Conservation (phyloP, 2,329 filamentous ascomycete genomes). For the Fusarium denticulatum region DNA sequence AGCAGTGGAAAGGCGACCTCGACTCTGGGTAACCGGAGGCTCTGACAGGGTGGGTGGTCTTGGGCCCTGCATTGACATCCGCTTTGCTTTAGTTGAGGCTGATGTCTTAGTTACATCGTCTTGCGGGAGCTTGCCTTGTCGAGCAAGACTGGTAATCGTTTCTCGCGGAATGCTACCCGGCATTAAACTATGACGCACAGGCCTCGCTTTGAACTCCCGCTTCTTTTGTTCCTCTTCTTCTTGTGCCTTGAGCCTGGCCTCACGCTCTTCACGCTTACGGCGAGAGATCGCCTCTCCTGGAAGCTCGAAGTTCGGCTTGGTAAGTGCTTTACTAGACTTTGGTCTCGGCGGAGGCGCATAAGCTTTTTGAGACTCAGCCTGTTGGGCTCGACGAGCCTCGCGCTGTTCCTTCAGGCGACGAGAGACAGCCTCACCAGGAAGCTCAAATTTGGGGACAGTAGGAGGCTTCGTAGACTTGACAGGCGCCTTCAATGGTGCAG, state of each 20-base stretch:
- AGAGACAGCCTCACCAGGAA: conserved; percentile 70
- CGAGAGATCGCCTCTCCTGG: conserved; percentile 70
- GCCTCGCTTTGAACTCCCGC: conserved; percentile 72
- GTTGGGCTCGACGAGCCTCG: conserved; percentile 60
- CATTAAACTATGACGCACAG: conserved; percentile 58
- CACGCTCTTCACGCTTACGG: conserved; percentile 64
- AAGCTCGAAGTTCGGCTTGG: conserved; percentile 68
- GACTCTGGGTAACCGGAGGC: conserved; percentile 28
- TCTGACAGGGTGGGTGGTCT: conserved; percentile 11
- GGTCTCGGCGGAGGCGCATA: conserved; percentile 55
- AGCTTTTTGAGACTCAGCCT: conserved; percentile 48
- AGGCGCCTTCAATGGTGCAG: conserved; percentile 52
- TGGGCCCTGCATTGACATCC: conserved; percentile 36
- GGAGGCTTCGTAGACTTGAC: conserved; percentile 64
- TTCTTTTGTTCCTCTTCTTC: conserved; percentile 69
- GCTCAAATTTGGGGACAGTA: conserved; percentile 67
- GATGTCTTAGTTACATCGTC: conserved; percentile 34
- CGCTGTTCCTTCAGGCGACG: conserved; percentile 67
- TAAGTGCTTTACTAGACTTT: conserved; percentile 62
- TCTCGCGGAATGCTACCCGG: conserved; percentile 61
- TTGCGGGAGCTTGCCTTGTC: conserved; percentile 56
- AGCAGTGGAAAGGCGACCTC: conserved; percentile 44
- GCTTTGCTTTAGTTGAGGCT: conserved; percentile 36
- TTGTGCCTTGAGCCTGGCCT: conserved; percentile 64
- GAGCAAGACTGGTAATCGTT: conserved; percentile 66